Evolutionary conservation across 176 grass and related monocot species (phyloP).

Genomic region (Poa annua): DNA sequence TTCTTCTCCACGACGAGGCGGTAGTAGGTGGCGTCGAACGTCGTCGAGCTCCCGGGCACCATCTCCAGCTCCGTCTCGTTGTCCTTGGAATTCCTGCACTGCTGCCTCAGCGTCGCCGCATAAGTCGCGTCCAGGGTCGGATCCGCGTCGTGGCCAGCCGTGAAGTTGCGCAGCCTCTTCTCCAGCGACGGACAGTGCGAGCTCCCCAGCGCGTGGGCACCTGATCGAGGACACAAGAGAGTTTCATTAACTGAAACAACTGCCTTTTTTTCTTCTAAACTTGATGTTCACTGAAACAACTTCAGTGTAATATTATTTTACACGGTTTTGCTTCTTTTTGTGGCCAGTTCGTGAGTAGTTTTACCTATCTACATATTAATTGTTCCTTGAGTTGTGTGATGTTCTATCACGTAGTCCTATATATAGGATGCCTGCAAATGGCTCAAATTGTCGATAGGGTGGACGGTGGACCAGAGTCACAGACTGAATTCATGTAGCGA

Average conservation of each 20-base stretch:
- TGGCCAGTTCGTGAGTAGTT: no score
- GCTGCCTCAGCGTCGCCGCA: slow-evolving; percentile 31
- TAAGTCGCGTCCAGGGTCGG: slow-evolving; percentile 55
- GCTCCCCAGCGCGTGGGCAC: slow-evolving; percentile 64
- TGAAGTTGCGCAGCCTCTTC: slow-evolving; percentile 65
- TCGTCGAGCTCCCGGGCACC: slow-evolving; percentile 70
- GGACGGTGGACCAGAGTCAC: no score
- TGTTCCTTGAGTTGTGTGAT: no score
- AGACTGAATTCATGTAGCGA: not conserved
- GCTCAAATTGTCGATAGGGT: no score
- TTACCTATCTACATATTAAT: no score
- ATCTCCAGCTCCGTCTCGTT: slow-evolving; percentile 67
- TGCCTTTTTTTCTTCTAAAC: not conserved
- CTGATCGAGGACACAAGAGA: slow-evolving; percentile 29
- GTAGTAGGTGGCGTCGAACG: slow-evolving; percentile 72
- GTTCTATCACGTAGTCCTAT: no score
- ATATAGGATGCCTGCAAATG: no score
- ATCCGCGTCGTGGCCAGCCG: slow-evolving; percentile 43
- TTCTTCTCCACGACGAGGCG: slow-evolving; percentile 40
- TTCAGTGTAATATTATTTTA: no score
- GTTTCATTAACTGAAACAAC: slow-evolving; percentile 1
- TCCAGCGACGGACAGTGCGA: slow-evolving; percentile 74
- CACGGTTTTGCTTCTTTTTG: not conserved
- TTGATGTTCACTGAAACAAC: no score
- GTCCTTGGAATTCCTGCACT: slow-evolving; percentile 45